Evolutionary conservation across 2,329 filamentous ascomycete species (phyloP).

Genomic region (Sclerotinia borealis): DNA sequence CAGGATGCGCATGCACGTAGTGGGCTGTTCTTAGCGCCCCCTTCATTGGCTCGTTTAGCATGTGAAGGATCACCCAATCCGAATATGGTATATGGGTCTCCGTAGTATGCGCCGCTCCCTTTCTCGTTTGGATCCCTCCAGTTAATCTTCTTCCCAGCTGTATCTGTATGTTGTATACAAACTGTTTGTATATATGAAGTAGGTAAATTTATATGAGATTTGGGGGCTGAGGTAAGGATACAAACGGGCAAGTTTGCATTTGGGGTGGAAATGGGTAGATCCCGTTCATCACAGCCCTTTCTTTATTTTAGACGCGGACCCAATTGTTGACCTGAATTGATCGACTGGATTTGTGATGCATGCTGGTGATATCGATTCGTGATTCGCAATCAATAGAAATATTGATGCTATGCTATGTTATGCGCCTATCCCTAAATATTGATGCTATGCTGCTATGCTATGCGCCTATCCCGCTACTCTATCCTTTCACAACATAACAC

Average conservation of each 20-base stretch:
- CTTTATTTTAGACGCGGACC: background rate
- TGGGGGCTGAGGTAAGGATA: background rate
- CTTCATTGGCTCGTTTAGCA: background rate
- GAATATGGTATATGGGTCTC: background rate
- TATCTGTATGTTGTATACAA: background rate
- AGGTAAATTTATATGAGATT: background rate
- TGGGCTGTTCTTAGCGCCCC: background rate
- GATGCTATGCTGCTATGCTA: constrained; percentile 1
- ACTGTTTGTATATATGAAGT: background rate
- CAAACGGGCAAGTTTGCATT: background rate
- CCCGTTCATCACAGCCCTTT: background rate
- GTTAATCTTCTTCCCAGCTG: background rate
- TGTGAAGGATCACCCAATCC: background rate
- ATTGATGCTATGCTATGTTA: constrained; percentile 1
- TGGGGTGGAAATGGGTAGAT: background rate
- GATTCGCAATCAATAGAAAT: background rate
- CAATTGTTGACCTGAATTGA: background rate
- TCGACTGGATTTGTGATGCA: background rate
- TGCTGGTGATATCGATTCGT: background rate
- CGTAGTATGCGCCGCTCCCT: constrained; percentile 1
- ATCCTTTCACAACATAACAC: background rate
- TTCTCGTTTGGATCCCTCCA: background rate
- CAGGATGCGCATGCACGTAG: background rate
- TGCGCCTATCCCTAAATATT: background rate
- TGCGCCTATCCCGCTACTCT: background rate